Percentiles rank a stretch among this genome's conserved stretches.
phyloP scores from a whole-genome alignment of 768 basidiomycete species.

The Galerina sulciceps region DNA sequence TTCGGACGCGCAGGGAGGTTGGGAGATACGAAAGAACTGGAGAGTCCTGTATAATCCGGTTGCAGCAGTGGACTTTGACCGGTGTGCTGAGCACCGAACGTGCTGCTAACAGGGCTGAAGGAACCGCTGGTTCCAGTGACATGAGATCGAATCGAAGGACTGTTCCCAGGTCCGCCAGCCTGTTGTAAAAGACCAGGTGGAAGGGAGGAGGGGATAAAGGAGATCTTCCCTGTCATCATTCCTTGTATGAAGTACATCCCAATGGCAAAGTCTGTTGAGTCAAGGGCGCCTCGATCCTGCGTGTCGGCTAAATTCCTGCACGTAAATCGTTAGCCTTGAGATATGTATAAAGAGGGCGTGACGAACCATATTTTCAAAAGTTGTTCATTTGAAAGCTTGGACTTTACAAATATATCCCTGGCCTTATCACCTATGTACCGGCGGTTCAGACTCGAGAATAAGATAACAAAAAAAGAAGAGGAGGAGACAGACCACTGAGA shows the following conservation, averaged over 20 bases:
- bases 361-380: slow-evolving; percentile 91
- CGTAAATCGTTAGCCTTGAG: slow-evolving; percentile 8
- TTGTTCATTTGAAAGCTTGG: slow-evolving; percentile 83
- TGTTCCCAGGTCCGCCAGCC: slow-evolving; percentile 51
- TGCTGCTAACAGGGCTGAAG: slow-evolving; percentile 56
- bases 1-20: slow-evolving; percentile 45
- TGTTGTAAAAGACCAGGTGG: slow-evolving; percentile 89
- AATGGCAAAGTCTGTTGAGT: slow-evolving; percentile 90
- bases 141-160: slow-evolving; percentile 50
- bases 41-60: slow-evolving; percentile 48
- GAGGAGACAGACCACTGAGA: slow-evolving; percentile 59
- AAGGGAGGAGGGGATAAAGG: slow-evolving; percentile 71
- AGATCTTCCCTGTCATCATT: slow-evolving; percentile 80
- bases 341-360: not conserved
- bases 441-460: not conserved
- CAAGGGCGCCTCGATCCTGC: slow-evolving; percentile 86
- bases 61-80: slow-evolving; percentile 58
- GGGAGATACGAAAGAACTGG: slow-evolving; percentile 31
- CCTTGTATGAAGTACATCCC: slow-evolving; percentile 97
- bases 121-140: slow-evolving; percentile 65
- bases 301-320: slow-evolving; percentile 93
- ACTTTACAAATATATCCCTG: slow-evolving; percentile 89
- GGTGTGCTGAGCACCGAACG: slow-evolving; percentile 66
- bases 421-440: slow-evolving; percentile 77
- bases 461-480: not conserved